These are phyloP conservation scores for Polyplosphaeria fusca DNA, from an alignment of 495 filamentous ascomycete species.

Conservation along the genomic window DNA sequence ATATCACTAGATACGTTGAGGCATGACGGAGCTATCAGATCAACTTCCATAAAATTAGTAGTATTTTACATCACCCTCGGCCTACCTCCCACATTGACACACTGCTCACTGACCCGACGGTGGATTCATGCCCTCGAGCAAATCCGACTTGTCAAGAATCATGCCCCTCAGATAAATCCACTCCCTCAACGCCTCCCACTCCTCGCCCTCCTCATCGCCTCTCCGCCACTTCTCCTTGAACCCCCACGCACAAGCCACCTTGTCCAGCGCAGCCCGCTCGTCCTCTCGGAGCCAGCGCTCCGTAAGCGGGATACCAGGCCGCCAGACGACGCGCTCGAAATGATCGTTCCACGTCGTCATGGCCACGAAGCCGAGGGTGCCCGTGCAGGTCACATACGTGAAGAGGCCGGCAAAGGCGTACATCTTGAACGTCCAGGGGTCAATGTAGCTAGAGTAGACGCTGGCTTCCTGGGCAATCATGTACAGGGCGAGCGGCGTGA, in stretches of 20 bases:
- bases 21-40: too few species aligned
- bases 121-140: slow-evolving; percentile 92
- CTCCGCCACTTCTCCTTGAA: slow-evolving; percentile 74
- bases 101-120: too few species aligned
- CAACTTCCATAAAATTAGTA: too few species aligned
- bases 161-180: slow-evolving; percentile 77
- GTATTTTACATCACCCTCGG: slow-evolving; percentile 2
- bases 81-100: too few species aligned
- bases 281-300: slow-evolving; percentile 91
- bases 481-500: slow-evolving; percentile 69
- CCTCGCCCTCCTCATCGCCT: slow-evolving; percentile 86
- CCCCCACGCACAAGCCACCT: slow-evolving; percentile 81
- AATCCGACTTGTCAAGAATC: slow-evolving; percentile 78
- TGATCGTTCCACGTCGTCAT: slow-evolving; percentile 86
- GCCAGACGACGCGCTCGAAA: slow-evolving; percentile 89
- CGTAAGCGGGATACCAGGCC: slow-evolving; percentile 70
- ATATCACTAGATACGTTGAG: too few species aligned
- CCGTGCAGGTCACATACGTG: slow-evolving; percentile 75
- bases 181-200: slow-evolving; percentile 81
- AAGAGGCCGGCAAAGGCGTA: slow-evolving; percentile 76
- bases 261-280: slow-evolving; percentile 85
- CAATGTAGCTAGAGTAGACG: slow-evolving; percentile 64
- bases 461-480: slow-evolving; percentile 60
- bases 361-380: slow-evolving; percentile 76
- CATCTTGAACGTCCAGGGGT: slow-evolving; percentile 64